Evolutionary conservation across 2,329 filamentous ascomycete genomes (phyloP).

Genomic region (Calonectria naviculata): DNA sequence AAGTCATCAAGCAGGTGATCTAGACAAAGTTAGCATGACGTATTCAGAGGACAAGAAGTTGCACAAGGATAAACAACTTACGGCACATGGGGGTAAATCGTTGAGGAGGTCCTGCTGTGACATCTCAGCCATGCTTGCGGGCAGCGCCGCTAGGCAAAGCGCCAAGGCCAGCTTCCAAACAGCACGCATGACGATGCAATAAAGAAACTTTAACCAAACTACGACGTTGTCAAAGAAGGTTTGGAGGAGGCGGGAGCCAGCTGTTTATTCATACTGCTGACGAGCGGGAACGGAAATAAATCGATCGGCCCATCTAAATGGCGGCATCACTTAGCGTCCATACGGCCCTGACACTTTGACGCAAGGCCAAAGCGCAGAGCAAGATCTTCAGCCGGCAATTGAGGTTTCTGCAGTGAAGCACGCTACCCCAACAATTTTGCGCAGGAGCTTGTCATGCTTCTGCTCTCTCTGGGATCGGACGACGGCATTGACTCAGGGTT

Average conservation of each 20-base stretch:
- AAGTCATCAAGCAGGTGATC: neutral
- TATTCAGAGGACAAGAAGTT: neutral
- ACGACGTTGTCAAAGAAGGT: neutral
- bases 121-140: neutral
- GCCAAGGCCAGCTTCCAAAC: neutral
- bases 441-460: neutral
- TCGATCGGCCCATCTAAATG: neutral
- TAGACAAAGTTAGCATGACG: neutral
- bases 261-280: neutral
- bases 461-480: neutral
- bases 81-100: neutral
- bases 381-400: neutral
- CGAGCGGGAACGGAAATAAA: neutral
- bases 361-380: neutral
- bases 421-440: neutral
- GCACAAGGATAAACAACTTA: neutral
- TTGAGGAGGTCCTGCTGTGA: neutral
- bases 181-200: neutral
- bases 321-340: neutral
- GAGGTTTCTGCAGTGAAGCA: neutral
- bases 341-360: neutral
- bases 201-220: neutral
- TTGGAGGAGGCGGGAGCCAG: neutral
- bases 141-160: neutral
- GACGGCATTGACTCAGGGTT: neutral